phyloP scores from a whole-genome alignment of 177 flowering plant species.

The Vitis hybrid region DNA sequence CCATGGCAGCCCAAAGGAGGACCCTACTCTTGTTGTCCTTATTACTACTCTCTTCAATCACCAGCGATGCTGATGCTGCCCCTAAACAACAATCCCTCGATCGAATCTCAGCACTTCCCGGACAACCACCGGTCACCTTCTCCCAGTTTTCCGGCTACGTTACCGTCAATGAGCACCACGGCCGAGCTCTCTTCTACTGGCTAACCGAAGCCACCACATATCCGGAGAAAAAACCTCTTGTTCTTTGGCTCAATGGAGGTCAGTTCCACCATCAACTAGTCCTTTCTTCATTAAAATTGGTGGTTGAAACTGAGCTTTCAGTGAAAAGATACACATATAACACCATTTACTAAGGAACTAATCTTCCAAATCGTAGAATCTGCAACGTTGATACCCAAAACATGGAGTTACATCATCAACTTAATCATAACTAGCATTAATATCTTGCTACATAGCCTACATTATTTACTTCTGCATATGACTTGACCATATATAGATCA shows the following conservation, averaged over 20 bases:
- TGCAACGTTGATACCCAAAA: no score
- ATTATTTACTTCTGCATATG: no score
- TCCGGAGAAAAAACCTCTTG: slow-evolving; percentile 64
- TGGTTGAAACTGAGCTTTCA: neutral
- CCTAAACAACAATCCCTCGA: slow-evolving; percentile 41
- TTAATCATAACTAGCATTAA: no score
- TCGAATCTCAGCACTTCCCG: slow-evolving; percentile 59
- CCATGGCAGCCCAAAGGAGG: slow-evolving; percentile 14
- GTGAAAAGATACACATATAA: no score
- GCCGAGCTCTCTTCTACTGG: slow-evolving; percentile 89
- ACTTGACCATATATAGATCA: no score
- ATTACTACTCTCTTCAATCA: slow-evolving; percentile 12
- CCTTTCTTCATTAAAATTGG: neutral
- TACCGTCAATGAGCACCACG: slow-evolving; percentile 61
- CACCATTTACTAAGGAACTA: no score
- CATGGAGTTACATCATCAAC: no score
- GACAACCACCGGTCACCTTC: slow-evolving; percentile 72
- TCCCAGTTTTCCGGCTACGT: slow-evolving; percentile 82
- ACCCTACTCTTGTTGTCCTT: slow-evolving; percentile 8
- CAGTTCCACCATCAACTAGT: slow-evolving; percentile 14
- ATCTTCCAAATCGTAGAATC: no score
- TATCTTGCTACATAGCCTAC: no score
- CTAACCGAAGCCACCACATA: slow-evolving; percentile 51
- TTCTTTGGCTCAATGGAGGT: slow-evolving; percentile 99
- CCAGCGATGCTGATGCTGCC: slow-evolving; percentile 9